phyloP scores from a whole-genome alignment of 495 filamentous ascomycete genomes.

The Aspergillus coremiiformis region DNA sequence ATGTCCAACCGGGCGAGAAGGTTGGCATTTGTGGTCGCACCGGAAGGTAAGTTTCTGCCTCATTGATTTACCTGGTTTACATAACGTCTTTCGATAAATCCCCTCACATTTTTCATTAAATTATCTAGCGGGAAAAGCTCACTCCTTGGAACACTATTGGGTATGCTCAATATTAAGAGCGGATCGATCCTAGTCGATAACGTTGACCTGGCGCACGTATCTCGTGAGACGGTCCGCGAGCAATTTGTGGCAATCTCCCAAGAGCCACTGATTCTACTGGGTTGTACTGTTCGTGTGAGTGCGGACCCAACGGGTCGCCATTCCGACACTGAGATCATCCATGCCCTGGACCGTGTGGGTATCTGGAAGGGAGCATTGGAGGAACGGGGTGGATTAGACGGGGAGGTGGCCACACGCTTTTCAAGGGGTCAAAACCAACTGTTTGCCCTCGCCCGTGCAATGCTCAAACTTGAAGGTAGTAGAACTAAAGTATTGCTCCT shows the following conservation, averaged over 20 bases:
- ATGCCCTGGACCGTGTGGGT: background rate
- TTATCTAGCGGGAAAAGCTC: slow-evolving; percentile 18
- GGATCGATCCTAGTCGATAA: background rate
- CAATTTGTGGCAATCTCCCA: background rate
- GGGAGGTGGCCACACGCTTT: background rate
- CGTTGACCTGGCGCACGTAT: background rate
- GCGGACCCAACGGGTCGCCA: background rate
- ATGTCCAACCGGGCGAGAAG: slow-evolving; percentile 37
- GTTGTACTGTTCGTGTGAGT: background rate
- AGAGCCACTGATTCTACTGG: background rate
- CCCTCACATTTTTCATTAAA: background rate
- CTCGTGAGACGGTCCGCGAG: background rate
- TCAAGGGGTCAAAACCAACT: background rate
- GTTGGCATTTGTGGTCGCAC: slow-evolving; percentile 41
- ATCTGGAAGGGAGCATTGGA: background rate
- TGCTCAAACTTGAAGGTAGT: background rate
- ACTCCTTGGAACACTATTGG: background rate
- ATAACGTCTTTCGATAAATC: background rate
- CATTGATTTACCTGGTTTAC: background rate
- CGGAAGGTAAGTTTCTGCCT: slow-evolving; percentile 35
- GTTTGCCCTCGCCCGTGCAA: background rate
- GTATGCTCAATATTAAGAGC: background rate
- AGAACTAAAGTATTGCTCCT: background rate
- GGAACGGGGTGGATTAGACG: background rate
- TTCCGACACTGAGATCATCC: background rate